Percentiles rank a stretch among this genome's conserved stretches.
Conservation (phyloP, 2,329 filamentous ascomycete genomes). For the Aspergillus sojae region DNA sequence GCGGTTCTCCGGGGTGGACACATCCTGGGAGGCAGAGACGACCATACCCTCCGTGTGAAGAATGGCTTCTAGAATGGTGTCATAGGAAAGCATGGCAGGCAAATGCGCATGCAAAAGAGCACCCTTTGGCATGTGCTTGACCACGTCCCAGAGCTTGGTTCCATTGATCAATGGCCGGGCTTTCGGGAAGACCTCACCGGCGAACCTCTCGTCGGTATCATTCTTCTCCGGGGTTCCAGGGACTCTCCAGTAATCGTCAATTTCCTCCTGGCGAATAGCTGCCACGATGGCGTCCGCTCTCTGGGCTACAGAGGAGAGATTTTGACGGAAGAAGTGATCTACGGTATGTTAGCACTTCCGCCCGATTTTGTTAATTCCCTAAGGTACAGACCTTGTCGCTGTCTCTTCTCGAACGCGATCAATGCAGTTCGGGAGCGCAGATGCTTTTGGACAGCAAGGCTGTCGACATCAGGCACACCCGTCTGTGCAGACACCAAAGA, state of each 20-base stretch:
- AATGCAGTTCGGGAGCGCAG: constrained; percentile 71
- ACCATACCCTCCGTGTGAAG: constrained; percentile 71
- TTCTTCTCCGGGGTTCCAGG: constrained; percentile 12
- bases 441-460: constrained; percentile 62
- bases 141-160: constrained; percentile 82
- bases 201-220: constrained; percentile 37
- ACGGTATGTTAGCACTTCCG: background rate
- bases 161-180: constrained; percentile 82
- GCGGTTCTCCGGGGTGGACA: constrained; percentile 56
- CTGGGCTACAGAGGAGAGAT: constrained; percentile 71
- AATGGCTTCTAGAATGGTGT: constrained; percentile 71
- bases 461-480: constrained; percentile 7
- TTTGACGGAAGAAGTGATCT: constrained; percentile 29
- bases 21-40: constrained; percentile 59
- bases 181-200: constrained; percentile 89
- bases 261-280: constrained; percentile 24
- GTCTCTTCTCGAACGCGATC: constrained; percentile 75
- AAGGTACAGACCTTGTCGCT: constrained; percentile 68
- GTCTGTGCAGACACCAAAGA: background rate
- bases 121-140: constrained; percentile 84
- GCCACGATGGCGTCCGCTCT: constrained; percentile 65
- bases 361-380: too few species aligned
- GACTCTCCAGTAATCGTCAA: constrained; percentile 23
- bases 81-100: constrained; percentile 84
- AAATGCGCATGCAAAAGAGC: constrained; percentile 70